phyloP scores from a whole-genome alignment of 2,329 filamentous ascomycete species.

The Nothopassalora personata region DNA sequence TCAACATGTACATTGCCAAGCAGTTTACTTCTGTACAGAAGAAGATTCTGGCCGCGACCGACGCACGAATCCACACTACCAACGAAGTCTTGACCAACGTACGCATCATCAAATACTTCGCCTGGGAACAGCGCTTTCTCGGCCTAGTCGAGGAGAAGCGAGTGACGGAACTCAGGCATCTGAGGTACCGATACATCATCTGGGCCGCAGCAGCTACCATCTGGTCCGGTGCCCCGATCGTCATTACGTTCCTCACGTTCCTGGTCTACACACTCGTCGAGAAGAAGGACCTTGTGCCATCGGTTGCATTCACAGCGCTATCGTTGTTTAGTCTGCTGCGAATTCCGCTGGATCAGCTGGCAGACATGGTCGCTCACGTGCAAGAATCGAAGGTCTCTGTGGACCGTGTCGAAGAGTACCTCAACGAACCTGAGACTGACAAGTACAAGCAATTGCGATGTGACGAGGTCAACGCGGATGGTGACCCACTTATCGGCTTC shows the following conservation, averaged over 20 bases:
- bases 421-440: slow-evolving; percentile 89
- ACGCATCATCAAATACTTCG: slow-evolving; percentile 98
- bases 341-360: slow-evolving; percentile 88
- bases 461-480: slow-evolving; percentile 62
- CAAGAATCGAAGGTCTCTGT: slow-evolving; percentile 96
- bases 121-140: slow-evolving; percentile 91
- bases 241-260: slow-evolving; percentile 97
- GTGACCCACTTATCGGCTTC: slow-evolving; percentile 75
- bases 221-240: slow-evolving; percentile 90
- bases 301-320: slow-evolving; percentile 89
- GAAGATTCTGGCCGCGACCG: slow-evolving; percentile 84
- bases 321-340: slow-evolving; percentile 92
- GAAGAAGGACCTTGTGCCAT: slow-evolving; percentile 81
- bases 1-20: slow-evolving; percentile 84
- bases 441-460: slow-evolving; percentile 82
- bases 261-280: slow-evolving; percentile 87
- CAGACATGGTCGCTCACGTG: slow-evolving; percentile 97
- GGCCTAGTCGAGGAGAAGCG: slow-evolving; percentile 86
- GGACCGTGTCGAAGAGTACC: slow-evolving; percentile 90
- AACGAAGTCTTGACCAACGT: slow-evolving; percentile 98
- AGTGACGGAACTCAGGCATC: slow-evolving; percentile 65
- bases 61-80: slow-evolving; percentile 91
- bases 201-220: slow-evolving; percentile 90
- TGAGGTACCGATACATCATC: slow-evolving; percentile 78
- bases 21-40: slow-evolving; percentile 85